Conservation (phyloP, 106 monocot genomes). For the Apostasia ramifera region DNA sequence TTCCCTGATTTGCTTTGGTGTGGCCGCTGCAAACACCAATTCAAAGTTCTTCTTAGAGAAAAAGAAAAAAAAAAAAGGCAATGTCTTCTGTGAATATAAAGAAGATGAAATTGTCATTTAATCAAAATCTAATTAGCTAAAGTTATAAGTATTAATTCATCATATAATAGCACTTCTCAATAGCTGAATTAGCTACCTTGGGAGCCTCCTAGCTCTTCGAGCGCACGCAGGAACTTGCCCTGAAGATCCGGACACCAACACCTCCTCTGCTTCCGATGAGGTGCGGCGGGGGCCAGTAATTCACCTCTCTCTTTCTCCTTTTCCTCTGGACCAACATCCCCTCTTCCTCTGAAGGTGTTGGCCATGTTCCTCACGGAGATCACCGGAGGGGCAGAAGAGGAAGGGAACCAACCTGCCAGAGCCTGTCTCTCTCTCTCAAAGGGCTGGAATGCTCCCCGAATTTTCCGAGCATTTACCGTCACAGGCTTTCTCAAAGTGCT, state of each 20-base stretch:
- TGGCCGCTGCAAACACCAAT: constrained; percentile 35
- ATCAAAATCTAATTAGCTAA: too few species aligned
- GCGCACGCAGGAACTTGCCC: constrained; percentile 25
- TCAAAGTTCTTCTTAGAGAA: neutral
- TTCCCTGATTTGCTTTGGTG: constrained; percentile 76
- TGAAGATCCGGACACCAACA: constrained; percentile 47
- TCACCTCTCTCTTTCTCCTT: neutral
- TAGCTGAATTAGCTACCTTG: constrained; percentile 9
- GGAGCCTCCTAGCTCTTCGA: constrained; percentile 31
- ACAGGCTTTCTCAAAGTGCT: constrained; percentile 4
- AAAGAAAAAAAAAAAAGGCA: neutral
- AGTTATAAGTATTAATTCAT: too few species aligned
- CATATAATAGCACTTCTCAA: neutral
- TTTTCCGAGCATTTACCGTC: neutral
- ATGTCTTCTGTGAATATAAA: neutral
- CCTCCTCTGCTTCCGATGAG: constrained; percentile 21
- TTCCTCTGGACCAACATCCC: neutral
- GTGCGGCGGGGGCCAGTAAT: neutral
- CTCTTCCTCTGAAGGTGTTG: neutral
- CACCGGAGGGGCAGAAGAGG: neutral
- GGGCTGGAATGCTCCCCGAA: constrained; percentile 9
- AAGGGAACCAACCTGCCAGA: too few species aligned
- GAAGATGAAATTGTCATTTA: neutral
- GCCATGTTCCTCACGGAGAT: neutral
- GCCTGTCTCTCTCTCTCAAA: constrained; percentile 7